A percentile compares a stretch with the other conserved stretches of the same genome.
These are phyloP conservation scores for Aspergillus asperescens DNA, from an alignment of 495 filamentous ascomycete species.

Conservation along the genomic window DNA sequence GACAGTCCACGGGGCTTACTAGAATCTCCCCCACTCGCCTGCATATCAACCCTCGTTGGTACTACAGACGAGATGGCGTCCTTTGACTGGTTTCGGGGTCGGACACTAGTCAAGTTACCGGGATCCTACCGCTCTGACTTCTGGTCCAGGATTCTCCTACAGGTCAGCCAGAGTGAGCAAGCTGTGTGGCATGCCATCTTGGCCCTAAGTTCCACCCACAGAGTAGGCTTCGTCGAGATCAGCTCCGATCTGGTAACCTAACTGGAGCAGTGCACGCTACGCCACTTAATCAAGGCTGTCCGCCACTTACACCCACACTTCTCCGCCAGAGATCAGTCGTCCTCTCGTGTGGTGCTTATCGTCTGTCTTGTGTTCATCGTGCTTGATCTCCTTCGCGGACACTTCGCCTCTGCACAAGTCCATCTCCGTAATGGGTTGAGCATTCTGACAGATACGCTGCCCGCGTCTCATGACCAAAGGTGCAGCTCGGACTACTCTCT, in stretches of 20 bases:
- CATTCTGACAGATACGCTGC: background rate
- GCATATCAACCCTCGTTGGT: conserved; percentile 21
- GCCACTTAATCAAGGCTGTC: background rate
- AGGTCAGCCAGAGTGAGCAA: conserved; percentile 56
- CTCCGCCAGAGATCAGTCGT: conserved; percentile 15
- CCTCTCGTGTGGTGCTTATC: conserved; percentile 34
- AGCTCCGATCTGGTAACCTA: background rate
- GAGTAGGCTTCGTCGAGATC: conserved; percentile 37
- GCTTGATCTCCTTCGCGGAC: conserved; percentile 48
- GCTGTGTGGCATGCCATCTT: conserved; percentile 61
- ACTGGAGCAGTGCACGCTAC: background rate
- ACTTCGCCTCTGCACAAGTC: conserved; percentile 31
- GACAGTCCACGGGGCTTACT: conserved; percentile 20
- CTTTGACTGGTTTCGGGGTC: conserved; percentile 55
- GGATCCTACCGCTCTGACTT: conserved; percentile 60
- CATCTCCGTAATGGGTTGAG: conserved; percentile 42
- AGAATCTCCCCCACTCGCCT: background rate
- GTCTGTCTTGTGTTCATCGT: conserved; percentile 47
- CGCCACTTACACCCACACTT: background rate
- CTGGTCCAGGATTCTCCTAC: conserved; percentile 52
- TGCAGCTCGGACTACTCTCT: background rate
- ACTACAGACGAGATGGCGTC: conserved; percentile 45
- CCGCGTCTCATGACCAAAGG: background rate
- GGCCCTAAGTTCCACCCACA: conserved; percentile 59
- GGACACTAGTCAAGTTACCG: conserved; percentile 53